phyloP scores from a whole-genome alignment of 148 eudicot genomes.

The Drosera capensis region DNA sequence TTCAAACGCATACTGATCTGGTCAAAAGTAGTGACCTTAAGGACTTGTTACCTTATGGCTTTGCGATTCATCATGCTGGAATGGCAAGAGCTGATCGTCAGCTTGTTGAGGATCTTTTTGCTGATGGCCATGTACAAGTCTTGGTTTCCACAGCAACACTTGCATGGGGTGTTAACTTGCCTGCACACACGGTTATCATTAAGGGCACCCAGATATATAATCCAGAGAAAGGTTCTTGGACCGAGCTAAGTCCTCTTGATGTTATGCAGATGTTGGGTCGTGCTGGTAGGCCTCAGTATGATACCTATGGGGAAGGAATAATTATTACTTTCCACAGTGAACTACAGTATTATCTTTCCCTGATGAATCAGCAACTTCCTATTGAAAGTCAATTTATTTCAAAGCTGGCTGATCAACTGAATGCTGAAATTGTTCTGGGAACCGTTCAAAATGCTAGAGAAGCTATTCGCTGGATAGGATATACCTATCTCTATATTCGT shows the following conservation, averaged over 20 bases:
- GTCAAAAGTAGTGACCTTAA: slow-evolving; percentile 65
- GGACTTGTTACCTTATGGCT: slow-evolving; percentile 63
- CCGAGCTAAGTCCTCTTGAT: slow-evolving; percentile 68
- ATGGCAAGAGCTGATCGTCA: slow-evolving; percentile 65
- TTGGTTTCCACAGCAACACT: slow-evolving; percentile 73
- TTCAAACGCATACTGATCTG: slow-evolving; percentile 39
- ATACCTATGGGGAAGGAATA: slow-evolving; percentile 66
- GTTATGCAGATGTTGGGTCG: slow-evolving; percentile 87
- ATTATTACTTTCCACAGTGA: slow-evolving; percentile 65
- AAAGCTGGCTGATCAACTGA: slow-evolving; percentile 76
- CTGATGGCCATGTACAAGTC: slow-evolving; percentile 57
- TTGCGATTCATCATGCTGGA: slow-evolving; percentile 71
- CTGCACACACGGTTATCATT: slow-evolving; percentile 66
- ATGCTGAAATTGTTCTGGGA: slow-evolving; percentile 93
- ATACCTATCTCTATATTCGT: slow-evolving; percentile 74
- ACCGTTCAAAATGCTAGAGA: slow-evolving; percentile 91
- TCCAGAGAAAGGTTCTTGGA: slow-evolving; percentile 79
- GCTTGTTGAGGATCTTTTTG: slow-evolving; percentile 60
- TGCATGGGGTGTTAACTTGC: slow-evolving; percentile 76
- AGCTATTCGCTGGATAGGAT: slow-evolving; percentile 75
- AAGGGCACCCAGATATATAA: slow-evolving; percentile 76
- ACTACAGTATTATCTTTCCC: slow-evolving; percentile 51
- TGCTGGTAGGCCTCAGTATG: slow-evolving; percentile 78
- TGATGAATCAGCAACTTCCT: slow-evolving; percentile 77
- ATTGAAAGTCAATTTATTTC: slow-evolving; percentile 70